Evolutionary conservation across 2,329 filamentous ascomycete genomes (phyloP).

Genomic region (Penicillium sp.): DNA sequence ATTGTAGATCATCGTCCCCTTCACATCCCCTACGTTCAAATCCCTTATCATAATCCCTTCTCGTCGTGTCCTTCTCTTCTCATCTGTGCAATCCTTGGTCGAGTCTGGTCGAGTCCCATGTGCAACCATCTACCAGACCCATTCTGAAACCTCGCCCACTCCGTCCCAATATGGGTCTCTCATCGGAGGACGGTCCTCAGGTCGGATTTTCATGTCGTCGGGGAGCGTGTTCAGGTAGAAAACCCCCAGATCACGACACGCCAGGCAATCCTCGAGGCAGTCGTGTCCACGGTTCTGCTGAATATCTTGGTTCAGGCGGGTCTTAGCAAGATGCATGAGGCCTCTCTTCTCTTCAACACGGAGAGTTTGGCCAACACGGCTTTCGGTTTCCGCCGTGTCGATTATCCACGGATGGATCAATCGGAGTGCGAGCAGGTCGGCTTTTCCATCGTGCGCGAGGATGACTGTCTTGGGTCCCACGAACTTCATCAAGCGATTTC

Average conservation of each 20-base stretch:
- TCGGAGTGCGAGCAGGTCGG: constrained; percentile 46
- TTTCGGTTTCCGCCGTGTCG: constrained; percentile 41
- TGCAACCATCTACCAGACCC: too few species aligned
- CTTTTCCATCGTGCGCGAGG: constrained; percentile 45
- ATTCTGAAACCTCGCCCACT: too few species aligned
- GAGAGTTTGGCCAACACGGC: not conserved
- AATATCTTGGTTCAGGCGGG: constrained; percentile 20
- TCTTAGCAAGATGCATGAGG: constrained; percentile 20
- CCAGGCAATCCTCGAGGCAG: constrained; percentile 47
- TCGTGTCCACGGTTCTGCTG: constrained; percentile 36
- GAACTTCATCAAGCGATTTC: constrained; percentile 42
- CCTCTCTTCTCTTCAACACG: constrained; percentile 4
- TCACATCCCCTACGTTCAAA: not conserved
- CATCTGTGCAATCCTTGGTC: too few species aligned
- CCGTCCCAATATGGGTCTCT: too few species aligned
- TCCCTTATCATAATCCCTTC: too few species aligned
- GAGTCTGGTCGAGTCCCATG: too few species aligned
- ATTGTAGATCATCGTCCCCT: too few species aligned
- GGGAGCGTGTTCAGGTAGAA: constrained; percentile 32
- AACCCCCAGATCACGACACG: constrained; percentile 41
- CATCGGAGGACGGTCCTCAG: not conserved
- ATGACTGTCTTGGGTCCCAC: constrained; percentile 48
- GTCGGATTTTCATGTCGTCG: not conserved
- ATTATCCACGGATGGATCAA: constrained; percentile 47
- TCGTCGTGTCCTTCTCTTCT: too few species aligned